phyloP scores from a whole-genome alignment of 2,329 filamentous ascomycete species.

The Hypoxylon sp. region DNA sequence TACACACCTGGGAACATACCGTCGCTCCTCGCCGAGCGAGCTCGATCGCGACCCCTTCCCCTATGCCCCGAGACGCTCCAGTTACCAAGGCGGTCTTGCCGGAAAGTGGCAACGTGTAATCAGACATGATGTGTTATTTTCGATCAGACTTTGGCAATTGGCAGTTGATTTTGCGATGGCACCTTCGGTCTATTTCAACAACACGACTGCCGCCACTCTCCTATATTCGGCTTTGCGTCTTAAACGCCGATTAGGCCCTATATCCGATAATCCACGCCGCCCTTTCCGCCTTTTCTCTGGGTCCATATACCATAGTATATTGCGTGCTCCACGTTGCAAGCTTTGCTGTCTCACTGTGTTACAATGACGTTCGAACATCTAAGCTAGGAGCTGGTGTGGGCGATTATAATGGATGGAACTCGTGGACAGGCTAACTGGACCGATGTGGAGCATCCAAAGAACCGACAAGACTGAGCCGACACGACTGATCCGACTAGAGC shows the following conservation, averaged over 20 bases:
- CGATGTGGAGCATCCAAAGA: no score
- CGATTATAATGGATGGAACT: no score
- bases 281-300: no score
- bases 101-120: slow-evolving; percentile 41
- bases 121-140: slow-evolving; percentile 16
- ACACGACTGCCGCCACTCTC: background rate
- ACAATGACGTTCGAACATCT: no score
- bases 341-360: no score
- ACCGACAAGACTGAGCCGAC: no score
- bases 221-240: background rate
- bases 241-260: background rate
- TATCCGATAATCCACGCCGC: background rate
- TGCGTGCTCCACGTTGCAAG: no score
- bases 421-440: no score
- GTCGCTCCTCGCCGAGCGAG: slow-evolving; percentile 47
- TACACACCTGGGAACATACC: slow-evolving; percentile 20
- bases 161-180: background rate
- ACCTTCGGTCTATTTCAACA: background rate
- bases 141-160: background rate
- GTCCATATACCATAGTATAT: no score
- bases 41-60: slow-evolving; percentile 49
- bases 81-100: slow-evolving; percentile 54
- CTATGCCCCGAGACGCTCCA: slow-evolving; percentile 43
- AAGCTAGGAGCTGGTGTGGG: no score
- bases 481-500: background rate